A percentile compares a stretch with the other conserved stretches of the same genome.
These are phyloP conservation scores for Dendrobium huoshanense DNA, from an alignment of 106 monocot genomes.

Conservation along the genomic window DNA sequence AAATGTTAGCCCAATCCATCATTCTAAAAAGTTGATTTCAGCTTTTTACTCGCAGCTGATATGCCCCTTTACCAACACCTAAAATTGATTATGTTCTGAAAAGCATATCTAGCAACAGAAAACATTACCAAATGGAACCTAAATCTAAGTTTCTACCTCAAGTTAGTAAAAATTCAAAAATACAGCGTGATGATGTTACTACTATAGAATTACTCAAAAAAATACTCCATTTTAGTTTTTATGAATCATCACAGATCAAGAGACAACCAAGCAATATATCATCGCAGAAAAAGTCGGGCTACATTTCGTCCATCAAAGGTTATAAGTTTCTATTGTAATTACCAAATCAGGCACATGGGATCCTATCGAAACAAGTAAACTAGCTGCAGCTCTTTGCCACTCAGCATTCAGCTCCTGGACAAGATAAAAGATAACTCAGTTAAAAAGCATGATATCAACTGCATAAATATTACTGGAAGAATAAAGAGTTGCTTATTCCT, in stretches of 20 bases:
- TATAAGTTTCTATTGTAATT: constrained; percentile 6
- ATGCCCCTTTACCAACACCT: background rate
- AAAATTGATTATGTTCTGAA: background rate
- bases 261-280: background rate
- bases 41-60: background rate
- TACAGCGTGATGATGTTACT: background rate
- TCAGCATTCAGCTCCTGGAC: constrained; percentile 77
- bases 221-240: background rate
- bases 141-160: background rate
- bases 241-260: background rate
- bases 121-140: background rate
- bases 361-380: constrained; percentile 90
- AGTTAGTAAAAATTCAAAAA: background rate
- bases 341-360: constrained; percentile 92
- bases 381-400: constrained; percentile 86
- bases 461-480: background rate
- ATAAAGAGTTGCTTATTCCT: no score
- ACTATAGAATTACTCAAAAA: background rate
- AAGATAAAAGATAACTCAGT: background rate
- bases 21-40: background rate
- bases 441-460: background rate
- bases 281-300: background rate
- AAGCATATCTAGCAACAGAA: background rate
- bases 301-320: background rate
- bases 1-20: background rate